Base-by-base conservation (phyloP, 1,284 basidiomycete species). In the Mycosarcoma mackinlayi region DNA sequence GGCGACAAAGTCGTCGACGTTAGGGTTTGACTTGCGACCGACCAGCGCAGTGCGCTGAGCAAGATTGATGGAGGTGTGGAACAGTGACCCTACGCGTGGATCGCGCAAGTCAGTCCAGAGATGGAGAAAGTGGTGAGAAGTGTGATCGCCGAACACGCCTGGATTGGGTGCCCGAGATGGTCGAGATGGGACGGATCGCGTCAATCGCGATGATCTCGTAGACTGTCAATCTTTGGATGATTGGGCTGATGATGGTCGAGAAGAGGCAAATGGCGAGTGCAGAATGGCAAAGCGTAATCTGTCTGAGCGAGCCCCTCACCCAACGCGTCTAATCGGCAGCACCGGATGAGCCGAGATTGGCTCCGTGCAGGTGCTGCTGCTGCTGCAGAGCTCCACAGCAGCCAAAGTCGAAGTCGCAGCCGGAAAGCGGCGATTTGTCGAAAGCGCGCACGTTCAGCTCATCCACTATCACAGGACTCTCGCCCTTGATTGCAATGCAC, bases 111-210 rank as follows among this genome's bases (percentile, higher is more conserved):
- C 64, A 59, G 56, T 40, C 50, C 40, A 18, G 23, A 37, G 42
- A 39, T 41, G 37, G 33, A 30, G 25, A 23, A 25, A 21, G 23
- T 23, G 30, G 21, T 11, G 14, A 35, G 33, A 54, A 45, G 21
- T 53, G n/a, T 48, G 42, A 63, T 62, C 53, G 56, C 45, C 69
- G 64, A 64, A 73, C 70, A 73, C 70, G 70, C 70, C 70, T 73
- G 64, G 70, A 64, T 73, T 73, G 70, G 70, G 70, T 73, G 70
- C 70, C 70, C 70, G 70, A 64, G 68, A 71, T 66, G 62, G 53
- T 24, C 28, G 67, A 61, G 67, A 63, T 58, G 60, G 60, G 56
- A 56, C 51, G 60, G 33, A 44, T 66, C 63, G 63, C 63, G 63
- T 60, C 44, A 45, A 60, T 60, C 63, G 63, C 63, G 63, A 66